These are phyloP conservation scores for Falciphora oryzae DNA, from an alignment of 2,329 filamentous ascomycete species.

Conservation along the genomic window DNA sequence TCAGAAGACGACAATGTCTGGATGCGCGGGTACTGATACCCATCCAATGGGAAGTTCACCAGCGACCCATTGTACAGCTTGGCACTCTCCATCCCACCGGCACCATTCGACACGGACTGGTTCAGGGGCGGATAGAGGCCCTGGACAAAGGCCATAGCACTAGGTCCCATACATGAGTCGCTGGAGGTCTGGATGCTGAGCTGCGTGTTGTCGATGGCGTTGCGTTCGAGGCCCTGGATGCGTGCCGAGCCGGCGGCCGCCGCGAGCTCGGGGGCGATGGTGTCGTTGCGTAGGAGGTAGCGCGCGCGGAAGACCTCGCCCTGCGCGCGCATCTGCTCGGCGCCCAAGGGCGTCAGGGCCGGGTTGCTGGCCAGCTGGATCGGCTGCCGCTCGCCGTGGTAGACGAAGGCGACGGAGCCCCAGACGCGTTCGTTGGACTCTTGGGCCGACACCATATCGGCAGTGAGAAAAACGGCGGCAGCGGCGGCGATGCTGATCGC, in stretches of 20 bases:
- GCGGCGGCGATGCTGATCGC: not conserved
- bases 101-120: slow-evolving; percentile 28
- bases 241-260: slow-evolving; percentile 26
- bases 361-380: slow-evolving; percentile 22
- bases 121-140: slow-evolving; percentile 73
- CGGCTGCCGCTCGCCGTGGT: slow-evolving; percentile 50
- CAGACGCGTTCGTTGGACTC: slow-evolving; percentile 35
- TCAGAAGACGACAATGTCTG: slow-evolving; percentile 43
- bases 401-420: slow-evolving; percentile 42
- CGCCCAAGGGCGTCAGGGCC: slow-evolving; percentile 45
- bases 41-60: slow-evolving; percentile 61
- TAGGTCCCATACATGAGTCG: slow-evolving; percentile 51
- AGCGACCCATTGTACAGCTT: slow-evolving; percentile 37
- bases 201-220: slow-evolving; percentile 44
- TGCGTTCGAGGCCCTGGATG: slow-evolving; percentile 35
- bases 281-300: slow-evolving; percentile 33
- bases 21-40: slow-evolving; percentile 76
- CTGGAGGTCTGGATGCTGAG: slow-evolving; percentile 35
- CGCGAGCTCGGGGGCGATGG: slow-evolving; percentile 12
- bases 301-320: slow-evolving; percentile 43
- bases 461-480: not conserved
- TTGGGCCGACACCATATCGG: not conserved
- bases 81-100: slow-evolving; percentile 24
- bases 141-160: slow-evolving; percentile 74
- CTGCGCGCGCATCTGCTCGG: slow-evolving; percentile 44